Evolutionary conservation across 257 asterid genomes (phyloP).

Genomic region (Linaria vulgaris): DNA sequence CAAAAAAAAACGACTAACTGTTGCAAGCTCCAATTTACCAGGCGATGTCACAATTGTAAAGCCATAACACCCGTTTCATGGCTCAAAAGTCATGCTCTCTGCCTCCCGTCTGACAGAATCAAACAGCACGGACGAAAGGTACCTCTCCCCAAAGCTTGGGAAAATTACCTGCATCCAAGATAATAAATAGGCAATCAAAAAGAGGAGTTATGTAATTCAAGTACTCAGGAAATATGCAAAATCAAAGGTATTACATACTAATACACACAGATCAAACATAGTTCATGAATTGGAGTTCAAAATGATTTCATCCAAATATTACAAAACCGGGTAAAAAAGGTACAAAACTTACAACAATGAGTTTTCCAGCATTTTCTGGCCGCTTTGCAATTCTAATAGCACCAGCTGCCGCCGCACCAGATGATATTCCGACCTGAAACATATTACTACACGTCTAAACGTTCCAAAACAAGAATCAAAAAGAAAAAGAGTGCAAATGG

Average conservation of each 20-base stretch:
- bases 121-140: slow-evolving; percentile 50
- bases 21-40: no score
- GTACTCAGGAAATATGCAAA: no score
- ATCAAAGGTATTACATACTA: no score
- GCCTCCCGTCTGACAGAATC: slow-evolving; percentile 48
- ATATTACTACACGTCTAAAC: neutral
- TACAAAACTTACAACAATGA: slow-evolving; percentile 43
- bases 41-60: neutral
- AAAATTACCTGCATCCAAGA: slow-evolving; percentile 42
- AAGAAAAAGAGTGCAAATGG: no score
- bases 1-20: no score
- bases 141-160: slow-evolving; percentile 60
- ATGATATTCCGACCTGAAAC: slow-evolving; percentile 52
- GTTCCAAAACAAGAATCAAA: no score
- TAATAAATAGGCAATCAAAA: no score
- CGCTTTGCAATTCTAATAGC: slow-evolving; percentile 46
- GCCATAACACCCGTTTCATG: neutral
- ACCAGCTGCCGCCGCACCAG: slow-evolving; percentile 63
- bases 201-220: no score
- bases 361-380: slow-evolving; percentile 53
- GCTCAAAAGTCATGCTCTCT: slow-evolving; percentile 37
- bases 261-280: no score
- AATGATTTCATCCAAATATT: no score
- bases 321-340: neutral
- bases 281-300: no score